These are phyloP conservation scores for Berberis vulgaris DNA, from an alignment of 164 flowering plant genomes.

Conservation along the genomic window DNA sequence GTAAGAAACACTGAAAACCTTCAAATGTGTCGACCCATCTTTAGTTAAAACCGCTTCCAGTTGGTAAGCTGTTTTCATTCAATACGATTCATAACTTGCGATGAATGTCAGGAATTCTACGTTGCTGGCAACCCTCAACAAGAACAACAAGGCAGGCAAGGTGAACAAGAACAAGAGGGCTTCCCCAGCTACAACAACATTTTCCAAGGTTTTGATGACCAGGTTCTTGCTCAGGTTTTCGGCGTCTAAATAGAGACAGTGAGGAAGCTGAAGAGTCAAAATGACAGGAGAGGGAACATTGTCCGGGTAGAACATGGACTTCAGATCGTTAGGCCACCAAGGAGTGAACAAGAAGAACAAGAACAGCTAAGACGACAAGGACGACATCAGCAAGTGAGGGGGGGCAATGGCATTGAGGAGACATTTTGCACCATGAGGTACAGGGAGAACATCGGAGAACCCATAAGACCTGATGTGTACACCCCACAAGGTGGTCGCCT, in stretches of 20 bases:
- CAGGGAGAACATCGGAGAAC: conserved; percentile 45
- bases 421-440: conserved; percentile 42
- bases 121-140: conserved; percentile 7
- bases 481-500: conserved; percentile 43
- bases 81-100: not conserved
- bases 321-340: conserved; percentile 22
- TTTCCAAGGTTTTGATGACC: conserved; percentile 24
- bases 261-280: conserved; percentile 14
- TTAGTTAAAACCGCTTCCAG: not conserved
- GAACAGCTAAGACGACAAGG: not conserved
- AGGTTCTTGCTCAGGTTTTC: conserved; percentile 19
- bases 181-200: conserved; percentile 22
- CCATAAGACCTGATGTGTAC: conserved; percentile 42
- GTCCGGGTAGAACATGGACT: conserved; percentile 21
- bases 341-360: conserved; percentile 10
- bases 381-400: no score
- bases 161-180: not conserved
- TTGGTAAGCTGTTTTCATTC: not conserved
- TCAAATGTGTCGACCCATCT: not conserved
- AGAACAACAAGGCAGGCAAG: not conserved
- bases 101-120: conserved; percentile 2
- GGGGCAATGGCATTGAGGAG: conserved; percentile 56
- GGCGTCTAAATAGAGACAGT: conserved; percentile 24
- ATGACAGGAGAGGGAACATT: conserved; percentile 26
- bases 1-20: conserved; percentile 13